Evolutionary conservation across 2,329 filamentous ascomycete species (phyloP).

Genomic region (Xylariaceae sp.): DNA sequence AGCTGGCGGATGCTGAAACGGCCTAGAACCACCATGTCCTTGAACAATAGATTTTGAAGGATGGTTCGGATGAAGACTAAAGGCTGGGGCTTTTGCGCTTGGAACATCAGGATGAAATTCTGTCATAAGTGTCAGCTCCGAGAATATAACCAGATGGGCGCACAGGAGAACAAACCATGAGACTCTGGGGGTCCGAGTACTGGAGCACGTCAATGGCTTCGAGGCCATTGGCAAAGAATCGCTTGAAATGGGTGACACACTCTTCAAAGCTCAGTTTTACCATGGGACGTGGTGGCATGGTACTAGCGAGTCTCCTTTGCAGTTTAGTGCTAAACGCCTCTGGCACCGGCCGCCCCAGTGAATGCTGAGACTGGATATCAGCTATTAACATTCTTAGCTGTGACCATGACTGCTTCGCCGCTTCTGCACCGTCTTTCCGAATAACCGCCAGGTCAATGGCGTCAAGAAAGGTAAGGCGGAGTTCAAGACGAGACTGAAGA

Average conservation of each 20-base stretch:
- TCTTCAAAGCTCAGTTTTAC: slow-evolving; percentile 70
- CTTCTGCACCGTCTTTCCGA: slow-evolving; percentile 39
- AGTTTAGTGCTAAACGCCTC: slow-evolving; percentile 87
- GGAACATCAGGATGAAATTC: slow-evolving; percentile 70
- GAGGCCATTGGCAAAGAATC: slow-evolving; percentile 65
- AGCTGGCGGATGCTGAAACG: slow-evolving; percentile 66
- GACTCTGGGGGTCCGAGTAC: slow-evolving; percentile 62
- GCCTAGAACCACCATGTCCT: slow-evolving; percentile 64
- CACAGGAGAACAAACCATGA: slow-evolving; percentile 51
- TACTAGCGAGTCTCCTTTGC: slow-evolving; percentile 86
- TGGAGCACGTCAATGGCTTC: slow-evolving; percentile 64
- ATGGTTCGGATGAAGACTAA: slow-evolving; percentile 78
- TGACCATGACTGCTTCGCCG: slow-evolving; percentile 47
- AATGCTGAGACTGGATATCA: slow-evolving; percentile 53
- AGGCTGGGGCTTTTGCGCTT: slow-evolving; percentile 75
- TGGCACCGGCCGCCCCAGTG: slow-evolving; percentile 59
- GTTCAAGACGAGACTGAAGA: slow-evolving; percentile 58
- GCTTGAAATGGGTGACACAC: slow-evolving; percentile 63
- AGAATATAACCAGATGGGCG: slow-evolving; percentile 6
- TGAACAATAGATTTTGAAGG: slow-evolving; percentile 69
- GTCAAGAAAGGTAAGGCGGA: slow-evolving; percentile 59
- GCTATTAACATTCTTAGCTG: slow-evolving; percentile 48
- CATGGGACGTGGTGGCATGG: slow-evolving; percentile 86
- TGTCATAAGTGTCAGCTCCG: slow-evolving; percentile 34
- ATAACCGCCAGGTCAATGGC: slow-evolving; percentile 47